Evolutionary conservation across 768 basidiomycete species (phyloP).

Genomic region (Peribolospora baueri): DNA sequence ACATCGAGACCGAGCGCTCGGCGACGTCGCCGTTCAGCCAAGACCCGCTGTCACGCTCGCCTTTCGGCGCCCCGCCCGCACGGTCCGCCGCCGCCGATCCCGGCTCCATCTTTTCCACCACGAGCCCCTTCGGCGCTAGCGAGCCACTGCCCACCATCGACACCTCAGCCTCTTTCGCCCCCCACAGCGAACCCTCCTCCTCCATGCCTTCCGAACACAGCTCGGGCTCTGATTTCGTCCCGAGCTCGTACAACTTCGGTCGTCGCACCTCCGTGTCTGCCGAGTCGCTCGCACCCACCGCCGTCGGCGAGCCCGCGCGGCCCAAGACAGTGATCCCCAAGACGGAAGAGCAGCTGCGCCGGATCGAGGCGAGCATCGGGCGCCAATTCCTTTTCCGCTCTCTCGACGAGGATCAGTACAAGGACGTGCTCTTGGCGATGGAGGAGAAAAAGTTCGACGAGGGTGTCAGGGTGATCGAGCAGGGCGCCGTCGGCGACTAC

Average conservation of each 20-base stretch:
- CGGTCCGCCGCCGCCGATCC: too few relatives aligned
- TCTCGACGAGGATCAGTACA: slow-evolving; percentile 85
- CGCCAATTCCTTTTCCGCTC: slow-evolving; percentile 87
- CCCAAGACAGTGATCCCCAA: slow-evolving; percentile 39
- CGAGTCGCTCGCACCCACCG: slow-evolving; percentile 73
- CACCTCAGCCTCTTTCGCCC: slow-evolving; percentile 29
- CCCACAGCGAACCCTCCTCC: slow-evolving; percentile 27
- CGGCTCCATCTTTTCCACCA: not conserved
- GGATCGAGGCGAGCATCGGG: slow-evolving; percentile 66
- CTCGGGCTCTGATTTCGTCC: slow-evolving; percentile 39
- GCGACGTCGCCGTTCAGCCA: too few relatives aligned
- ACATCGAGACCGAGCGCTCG: too few relatives aligned
- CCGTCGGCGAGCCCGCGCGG: slow-evolving; percentile 32
- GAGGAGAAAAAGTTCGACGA: slow-evolving; percentile 47
- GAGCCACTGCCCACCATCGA: slow-evolving; percentile 22
- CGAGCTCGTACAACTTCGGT: slow-evolving; percentile 53
- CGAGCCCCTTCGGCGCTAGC: too few relatives aligned
- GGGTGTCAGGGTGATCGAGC: slow-evolving; percentile 77
- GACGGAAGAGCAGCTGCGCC: slow-evolving; percentile 52
- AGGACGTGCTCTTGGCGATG: slow-evolving; percentile 84
- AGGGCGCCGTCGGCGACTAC: slow-evolving; percentile 89
- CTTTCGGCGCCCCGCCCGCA: too few relatives aligned
- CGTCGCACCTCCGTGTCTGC: slow-evolving; percentile 86
- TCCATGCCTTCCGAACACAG: slow-evolving; percentile 28
- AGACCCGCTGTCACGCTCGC: too few relatives aligned